phyloP scores from a whole-genome alignment of 2,329 filamentous ascomycete genomes.

The Raffaelea ambrosiae region DNA sequence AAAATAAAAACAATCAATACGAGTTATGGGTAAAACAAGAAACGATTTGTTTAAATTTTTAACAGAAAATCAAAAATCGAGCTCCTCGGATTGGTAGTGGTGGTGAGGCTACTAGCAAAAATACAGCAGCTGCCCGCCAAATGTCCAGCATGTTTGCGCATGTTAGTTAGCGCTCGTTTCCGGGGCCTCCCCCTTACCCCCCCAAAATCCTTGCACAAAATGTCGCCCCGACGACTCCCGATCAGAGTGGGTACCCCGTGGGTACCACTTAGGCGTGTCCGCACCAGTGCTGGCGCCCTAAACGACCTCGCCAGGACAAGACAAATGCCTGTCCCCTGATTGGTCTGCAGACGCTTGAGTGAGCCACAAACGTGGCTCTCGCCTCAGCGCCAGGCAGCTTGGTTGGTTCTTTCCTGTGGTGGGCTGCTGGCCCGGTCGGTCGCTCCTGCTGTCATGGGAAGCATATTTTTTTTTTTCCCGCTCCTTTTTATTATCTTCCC shows the following conservation, averaged over 20 bases:
- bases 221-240: background rate
- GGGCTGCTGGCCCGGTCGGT: background rate
- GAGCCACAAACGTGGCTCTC: background rate
- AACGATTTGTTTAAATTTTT: no score
- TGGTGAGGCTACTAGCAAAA: no score
- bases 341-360: conserved; percentile 4
- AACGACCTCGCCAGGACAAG: background rate
- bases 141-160: no score
- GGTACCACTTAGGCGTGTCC: background rate
- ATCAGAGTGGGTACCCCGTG: conserved; percentile 4
- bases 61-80: no score
- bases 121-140: no score
- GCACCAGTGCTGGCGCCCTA: background rate
- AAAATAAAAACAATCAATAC: no score
- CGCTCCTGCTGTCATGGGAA: background rate
- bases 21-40: no score
- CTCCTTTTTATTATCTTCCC: background rate
- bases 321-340: conserved; percentile 11
- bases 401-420: background rate
- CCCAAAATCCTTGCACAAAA: background rate
- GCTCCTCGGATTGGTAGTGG: no score
- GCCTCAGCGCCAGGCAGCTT: background rate
- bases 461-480: background rate
- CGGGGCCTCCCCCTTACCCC: no score
- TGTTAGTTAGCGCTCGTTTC: no score